Percentiles rank a stretch among this genome's conserved stretches.
Conservation (phyloP, 202 grass and related monocot genomes). For the Brachypodium distachyon region DNA sequence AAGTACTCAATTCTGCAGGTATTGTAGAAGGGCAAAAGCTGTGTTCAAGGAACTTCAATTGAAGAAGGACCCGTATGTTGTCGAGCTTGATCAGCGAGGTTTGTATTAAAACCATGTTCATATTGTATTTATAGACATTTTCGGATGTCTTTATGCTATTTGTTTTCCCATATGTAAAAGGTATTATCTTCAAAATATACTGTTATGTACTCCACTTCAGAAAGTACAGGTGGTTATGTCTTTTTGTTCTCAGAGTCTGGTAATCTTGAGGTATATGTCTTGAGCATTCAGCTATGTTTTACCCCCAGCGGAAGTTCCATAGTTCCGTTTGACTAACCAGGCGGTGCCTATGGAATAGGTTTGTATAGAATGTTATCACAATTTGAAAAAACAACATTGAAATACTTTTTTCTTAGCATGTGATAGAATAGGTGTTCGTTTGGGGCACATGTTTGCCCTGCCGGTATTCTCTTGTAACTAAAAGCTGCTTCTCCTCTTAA, state of each 20-base stretch:
- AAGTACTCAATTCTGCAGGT: constrained; percentile 35
- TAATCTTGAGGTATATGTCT: neutral
- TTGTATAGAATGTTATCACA: neutral
- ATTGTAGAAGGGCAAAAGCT: constrained; percentile 69
- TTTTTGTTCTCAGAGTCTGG: neutral
- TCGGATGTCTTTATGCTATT: neutral
- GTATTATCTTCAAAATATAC: neutral
- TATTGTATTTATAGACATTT: neutral
- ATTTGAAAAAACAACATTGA: neutral
- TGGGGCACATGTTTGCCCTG: neutral
- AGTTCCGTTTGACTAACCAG: neutral
- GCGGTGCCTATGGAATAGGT: neutral
- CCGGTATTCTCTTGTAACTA: neutral
- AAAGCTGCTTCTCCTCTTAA: neutral
- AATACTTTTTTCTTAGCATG: neutral
- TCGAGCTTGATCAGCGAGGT: constrained; percentile 93
- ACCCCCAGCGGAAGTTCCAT: neutral
- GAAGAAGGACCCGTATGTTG: constrained; percentile 59
- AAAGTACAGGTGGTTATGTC: neutral
- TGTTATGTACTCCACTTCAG: neutral
- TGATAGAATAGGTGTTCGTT: neutral
- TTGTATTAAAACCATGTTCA: constrained; percentile 12
- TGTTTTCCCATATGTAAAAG: neutral
- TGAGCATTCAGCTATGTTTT: neutral
- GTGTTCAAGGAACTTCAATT: constrained; percentile 72